Evolutionary conservation across 768 basidiomycete species (phyloP).

Genomic region (Erythrobasidium yunnanense): DNA sequence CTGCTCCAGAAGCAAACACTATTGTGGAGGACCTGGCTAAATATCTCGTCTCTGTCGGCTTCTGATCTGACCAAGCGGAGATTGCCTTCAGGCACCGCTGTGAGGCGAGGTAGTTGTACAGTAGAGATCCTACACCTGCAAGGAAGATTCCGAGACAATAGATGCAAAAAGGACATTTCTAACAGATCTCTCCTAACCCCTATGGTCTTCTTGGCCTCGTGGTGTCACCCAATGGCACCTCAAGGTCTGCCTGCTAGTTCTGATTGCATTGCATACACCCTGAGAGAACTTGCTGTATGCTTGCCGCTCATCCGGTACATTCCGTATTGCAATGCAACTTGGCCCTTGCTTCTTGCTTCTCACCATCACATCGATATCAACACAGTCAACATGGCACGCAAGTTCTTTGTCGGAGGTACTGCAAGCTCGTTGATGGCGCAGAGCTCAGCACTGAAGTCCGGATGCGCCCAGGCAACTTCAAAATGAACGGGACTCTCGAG

Average conservation of each 20-base stretch:
- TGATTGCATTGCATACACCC: too few relatives aligned
- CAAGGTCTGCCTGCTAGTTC: background rate
- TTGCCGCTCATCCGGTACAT: background rate
- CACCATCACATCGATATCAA: background rate
- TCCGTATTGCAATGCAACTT: too few relatives aligned
- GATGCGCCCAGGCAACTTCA: slow-evolving; percentile 63
- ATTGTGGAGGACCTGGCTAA: slow-evolving; percentile 20
- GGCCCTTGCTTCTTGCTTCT: background rate
- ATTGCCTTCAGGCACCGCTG: background rate
- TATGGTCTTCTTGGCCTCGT: background rate
- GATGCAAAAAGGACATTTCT: background rate
- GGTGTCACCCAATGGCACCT: background rate
- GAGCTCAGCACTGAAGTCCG: background rate
- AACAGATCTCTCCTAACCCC: background rate
- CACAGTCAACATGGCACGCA: slow-evolving; percentile 47
- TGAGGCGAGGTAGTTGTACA: background rate
- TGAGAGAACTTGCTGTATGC: too few relatives aligned
- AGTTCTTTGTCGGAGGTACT: slow-evolving; percentile 74
- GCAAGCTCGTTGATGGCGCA: background rate
- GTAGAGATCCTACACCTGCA: too few relatives aligned
- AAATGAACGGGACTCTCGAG: slow-evolving; percentile 70
- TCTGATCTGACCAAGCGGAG: background rate
- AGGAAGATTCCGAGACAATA: background rate
- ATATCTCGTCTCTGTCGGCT: slow-evolving; percentile 22
- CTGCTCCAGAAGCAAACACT: slow-evolving; percentile 17